Base-by-base conservation (phyloP, 108 stramenopile genomes). In the Bacterosira constricta region DNA sequence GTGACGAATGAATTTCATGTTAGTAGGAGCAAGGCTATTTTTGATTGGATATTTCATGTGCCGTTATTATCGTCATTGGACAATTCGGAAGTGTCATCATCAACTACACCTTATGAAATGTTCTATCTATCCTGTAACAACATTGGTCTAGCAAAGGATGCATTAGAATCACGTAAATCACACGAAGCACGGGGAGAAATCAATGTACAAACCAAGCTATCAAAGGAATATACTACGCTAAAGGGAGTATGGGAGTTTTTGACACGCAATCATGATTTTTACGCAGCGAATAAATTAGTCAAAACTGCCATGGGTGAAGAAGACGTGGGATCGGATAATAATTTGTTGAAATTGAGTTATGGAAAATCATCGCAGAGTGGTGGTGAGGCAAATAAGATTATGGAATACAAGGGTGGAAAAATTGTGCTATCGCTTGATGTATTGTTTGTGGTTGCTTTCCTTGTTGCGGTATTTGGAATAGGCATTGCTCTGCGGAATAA, bases 1-100 rank as follows among this genome's bases (percentile, higher is more conserved):
- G 66, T 93, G 1, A 93, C 90, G 31, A 94, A 85, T 66, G 85
- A 94, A 69, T 95, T 95, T 68, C 93, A 95, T 52, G 92, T 95
- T 71, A 61, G 70, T 0, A 86, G 93, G 31, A 81, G 87, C 26
- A 80, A 77, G 55, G 86, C 81, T 7, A 95, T 95, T 52, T 95
- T 95, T 55, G 88, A 92, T 68, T 95, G 93, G 93, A 85, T 95
- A 53, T 91, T 88, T 71, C 57, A 70, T 60, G 53, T 82, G 13
- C 57, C 61, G 61, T 56, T 37, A 27, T 51, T 53, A 44, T 53
- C 42, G 20, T 41, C 59, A 32, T 46, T 41, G 63, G 42, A 9
- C 31, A 30, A 17, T 30, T 7, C n/a, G 62, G 59, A 29, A 37
- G 9, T 7, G 3, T 46, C 59, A 51, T 50, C 68, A 67, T 34